Evolutionary conservation across 129 eudicot species (phyloP).

Genomic region (Glebionis coronaria): DNA sequence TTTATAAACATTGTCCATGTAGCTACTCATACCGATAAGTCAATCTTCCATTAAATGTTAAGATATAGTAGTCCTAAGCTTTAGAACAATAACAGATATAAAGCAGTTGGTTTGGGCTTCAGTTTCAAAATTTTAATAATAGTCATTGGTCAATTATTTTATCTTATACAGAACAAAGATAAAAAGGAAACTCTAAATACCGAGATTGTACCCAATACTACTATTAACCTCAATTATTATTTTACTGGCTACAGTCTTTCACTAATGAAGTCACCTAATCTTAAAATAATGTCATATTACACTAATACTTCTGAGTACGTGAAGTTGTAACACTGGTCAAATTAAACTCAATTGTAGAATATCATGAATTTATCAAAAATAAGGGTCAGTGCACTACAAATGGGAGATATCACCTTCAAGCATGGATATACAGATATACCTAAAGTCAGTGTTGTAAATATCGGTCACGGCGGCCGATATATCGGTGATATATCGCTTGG

Average conservation of each 20-base stretch:
- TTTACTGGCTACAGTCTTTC: slow-evolving; percentile 6
- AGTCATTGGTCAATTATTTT: neutral
- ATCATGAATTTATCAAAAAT: too few species aligned
- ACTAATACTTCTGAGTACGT: neutral
- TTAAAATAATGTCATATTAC: neutral
- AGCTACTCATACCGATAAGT: too few species aligned
- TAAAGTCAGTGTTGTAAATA: too few species aligned
- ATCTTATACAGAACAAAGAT: neutral
- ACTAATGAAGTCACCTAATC: neutral
- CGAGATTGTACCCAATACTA: neutral
- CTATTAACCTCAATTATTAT: slow-evolving; percentile 11
- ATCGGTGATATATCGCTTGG: too few species aligned
- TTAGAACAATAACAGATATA: too few species aligned
- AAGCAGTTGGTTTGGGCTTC: neutral
- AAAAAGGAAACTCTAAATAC: neutral
- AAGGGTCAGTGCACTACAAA: too few species aligned
- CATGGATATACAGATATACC: neutral
- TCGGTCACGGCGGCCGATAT: too few species aligned
- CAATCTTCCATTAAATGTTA: too few species aligned
- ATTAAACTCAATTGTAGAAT: neutral
- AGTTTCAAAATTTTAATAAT: neutral
- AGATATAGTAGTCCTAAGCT: too few species aligned
- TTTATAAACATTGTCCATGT: too few species aligned
- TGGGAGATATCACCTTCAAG: too few species aligned
- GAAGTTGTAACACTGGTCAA: neutral